Percentiles rank a stretch among this genome's conserved stretches.
Evolutionary conservation across 306 rosid species (phyloP).

Genomic region (Coriaria nepalensis): DNA sequence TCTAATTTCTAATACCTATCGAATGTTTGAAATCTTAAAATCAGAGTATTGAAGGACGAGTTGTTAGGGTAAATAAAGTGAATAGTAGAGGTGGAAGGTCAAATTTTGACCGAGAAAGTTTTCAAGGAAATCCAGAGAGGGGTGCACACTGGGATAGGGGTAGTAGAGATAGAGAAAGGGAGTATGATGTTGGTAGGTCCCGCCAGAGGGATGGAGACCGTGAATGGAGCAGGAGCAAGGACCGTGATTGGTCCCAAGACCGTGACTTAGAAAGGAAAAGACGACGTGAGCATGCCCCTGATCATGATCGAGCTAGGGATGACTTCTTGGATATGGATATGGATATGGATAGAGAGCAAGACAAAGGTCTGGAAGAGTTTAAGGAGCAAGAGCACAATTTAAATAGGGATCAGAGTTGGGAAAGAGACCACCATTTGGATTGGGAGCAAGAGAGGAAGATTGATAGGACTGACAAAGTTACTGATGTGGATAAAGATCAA

Average conservation of each 20-base stretch:
- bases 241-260: constrained; percentile 46
- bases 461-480: constrained; percentile 30
- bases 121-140: constrained; percentile 34
- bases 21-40: constrained; percentile 18
- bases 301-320: constrained; percentile 31
- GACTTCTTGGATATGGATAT: constrained; percentile 28
- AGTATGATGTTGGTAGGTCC: constrained; percentile 39
- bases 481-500: constrained; percentile 31
- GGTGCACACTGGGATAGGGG: constrained; percentile 44
- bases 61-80: constrained; percentile 73
- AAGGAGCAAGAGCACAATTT: constrained; percentile 22
- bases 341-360: constrained; percentile 29
- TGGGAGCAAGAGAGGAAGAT: constrained; percentile 26
- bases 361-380: constrained; percentile 19
- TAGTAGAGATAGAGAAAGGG: constrained; percentile 34
- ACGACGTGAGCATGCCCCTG: constrained; percentile 30
- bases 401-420: constrained; percentile 27
- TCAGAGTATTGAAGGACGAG: constrained; percentile 70
- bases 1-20: constrained; percentile 10
- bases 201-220: constrained; percentile 29
- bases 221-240: constrained; percentile 41
- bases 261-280: constrained; percentile 42
- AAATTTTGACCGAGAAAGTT: constrained; percentile 48
- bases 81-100: constrained; percentile 56
- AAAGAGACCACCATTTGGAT: constrained; percentile 28